These are phyloP conservation scores for Botrytis galanthina DNA, from an alignment of 2,329 filamentous ascomycete genomes.

Conservation along the genomic window DNA sequence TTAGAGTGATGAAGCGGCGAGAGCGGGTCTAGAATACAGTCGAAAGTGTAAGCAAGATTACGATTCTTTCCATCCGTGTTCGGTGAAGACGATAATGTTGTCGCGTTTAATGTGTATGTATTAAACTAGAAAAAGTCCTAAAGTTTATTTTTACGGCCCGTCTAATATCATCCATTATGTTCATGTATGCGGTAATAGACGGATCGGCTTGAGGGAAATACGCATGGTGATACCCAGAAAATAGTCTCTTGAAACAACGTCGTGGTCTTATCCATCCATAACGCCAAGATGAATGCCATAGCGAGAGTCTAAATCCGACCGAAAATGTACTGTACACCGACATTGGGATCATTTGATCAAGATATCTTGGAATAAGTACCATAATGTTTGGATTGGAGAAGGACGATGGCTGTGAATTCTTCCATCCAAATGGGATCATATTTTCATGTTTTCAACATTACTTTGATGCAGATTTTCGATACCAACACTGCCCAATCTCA, in stretches of 20 bases:
- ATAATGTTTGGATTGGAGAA: neutral
- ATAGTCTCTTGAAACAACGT: neutral
- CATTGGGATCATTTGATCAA: neutral
- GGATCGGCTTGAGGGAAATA: neutral
- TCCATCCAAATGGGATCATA: neutral
- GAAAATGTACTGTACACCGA: neutral
- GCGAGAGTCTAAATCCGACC: constrained; percentile 1
- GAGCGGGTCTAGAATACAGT: constrained; percentile 15
- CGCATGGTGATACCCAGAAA: neutral
- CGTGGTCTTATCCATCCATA: neutral
- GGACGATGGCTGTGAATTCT: neutral
- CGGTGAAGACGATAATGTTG: constrained; percentile 7
- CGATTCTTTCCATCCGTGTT: neutral
- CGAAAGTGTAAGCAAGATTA: constrained; percentile 12
- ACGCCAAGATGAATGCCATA: neutral
- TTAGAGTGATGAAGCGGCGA: neutral
- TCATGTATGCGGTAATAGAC: neutral
- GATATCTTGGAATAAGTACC: neutral
- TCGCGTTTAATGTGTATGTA: neutral
- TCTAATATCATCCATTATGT: neutral
- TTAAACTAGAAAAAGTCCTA: neutral
- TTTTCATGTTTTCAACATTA: neutral
- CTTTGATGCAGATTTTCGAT: neutral
- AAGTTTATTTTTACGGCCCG: neutral
- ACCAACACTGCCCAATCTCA: neutral